Base-by-base conservation (phyloP, 2,329 filamentous ascomycete species). In the Tolypocladium tundrense region DNA sequence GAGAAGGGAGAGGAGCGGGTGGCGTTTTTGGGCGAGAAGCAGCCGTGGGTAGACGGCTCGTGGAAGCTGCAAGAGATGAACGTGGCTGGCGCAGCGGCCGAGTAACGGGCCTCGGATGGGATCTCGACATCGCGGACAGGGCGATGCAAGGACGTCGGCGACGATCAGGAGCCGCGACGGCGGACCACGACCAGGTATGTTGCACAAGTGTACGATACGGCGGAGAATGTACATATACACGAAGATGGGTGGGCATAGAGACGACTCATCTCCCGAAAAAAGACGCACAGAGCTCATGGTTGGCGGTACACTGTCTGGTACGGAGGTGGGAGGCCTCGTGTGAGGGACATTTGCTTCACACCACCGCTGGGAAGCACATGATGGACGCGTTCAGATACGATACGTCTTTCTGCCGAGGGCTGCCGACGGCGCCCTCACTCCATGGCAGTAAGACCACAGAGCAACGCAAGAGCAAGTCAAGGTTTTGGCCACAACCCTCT, bases 31-130 rank as follows among this genome's bases (percentile, higher is more conserved):
- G 93, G 93, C 42, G 87, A 93, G 76, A 88, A 87, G 75, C 90
- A 89, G 70, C 79, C 86, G 13, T 96, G 90, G 86, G 83, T 88
- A 31, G 86, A 90, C 63, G 79, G 77, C 31, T 75, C 77, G 16
- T 97, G 93, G 93, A 81, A 83, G 56, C 77, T 91, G 33, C 83
- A 84, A 60, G 88, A 93, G 69, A 84, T 96, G 75, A 86, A 92
- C 67, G 77, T 85, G 59, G 77, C 81, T 58, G 75, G 74, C 21
- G 63, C 63, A 48, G 70, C 41, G 6, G 13, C 41, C 40, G 54
- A 55, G 41, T 55, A 45, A 39, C 13, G 31, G 31, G 2, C 50
- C 27, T 21, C 19, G 10, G 19, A 21, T n/a, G 48, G 16, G 13
- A 37, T 52, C 31, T n/a, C 45, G 27, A 9, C 16, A 19, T 19